Evolutionary conservation across 108 stramenopile genomes (phyloP).

Genomic region (Discostella pseudostelligera): DNA sequence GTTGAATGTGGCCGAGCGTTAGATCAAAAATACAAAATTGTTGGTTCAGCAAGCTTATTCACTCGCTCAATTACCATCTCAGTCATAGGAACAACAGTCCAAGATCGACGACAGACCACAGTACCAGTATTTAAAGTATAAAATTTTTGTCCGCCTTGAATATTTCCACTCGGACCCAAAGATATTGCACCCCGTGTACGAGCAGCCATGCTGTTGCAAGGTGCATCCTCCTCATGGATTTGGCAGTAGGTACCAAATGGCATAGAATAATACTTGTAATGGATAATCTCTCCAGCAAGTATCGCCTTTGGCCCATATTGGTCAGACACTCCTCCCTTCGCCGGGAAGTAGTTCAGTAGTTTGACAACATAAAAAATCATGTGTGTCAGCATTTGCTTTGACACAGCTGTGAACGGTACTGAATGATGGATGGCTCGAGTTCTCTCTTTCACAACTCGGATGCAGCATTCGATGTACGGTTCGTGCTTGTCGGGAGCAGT

Average conservation of each 20-base stretch:
- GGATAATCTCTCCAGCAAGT: background rate
- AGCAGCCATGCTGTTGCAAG: constrained; percentile 12
- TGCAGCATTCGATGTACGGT: background rate
- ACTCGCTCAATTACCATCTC: background rate
- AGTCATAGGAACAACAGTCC: no score
- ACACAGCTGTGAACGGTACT: constrained; percentile 27
- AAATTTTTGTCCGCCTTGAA: no score
- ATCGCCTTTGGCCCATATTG: constrained; percentile 22
- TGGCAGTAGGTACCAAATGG: constrained; percentile 13
- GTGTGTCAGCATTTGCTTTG: constrained; percentile 18
- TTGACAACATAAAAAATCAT: constrained; percentile 20
- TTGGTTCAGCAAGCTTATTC: no score
- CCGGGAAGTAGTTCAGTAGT: constrained; percentile 39
- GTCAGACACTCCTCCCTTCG: constrained; percentile 37
- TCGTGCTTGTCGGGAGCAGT: background rate
- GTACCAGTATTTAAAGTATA: no score
- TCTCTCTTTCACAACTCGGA: constrained; percentile 47
- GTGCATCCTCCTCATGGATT: constrained; percentile 6
- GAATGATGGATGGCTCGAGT: constrained; percentile 22
- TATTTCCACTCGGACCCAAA: background rate
- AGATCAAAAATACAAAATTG: no score
- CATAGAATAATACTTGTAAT: background rate
- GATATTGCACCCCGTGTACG: background rate
- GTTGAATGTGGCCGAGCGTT: no score
- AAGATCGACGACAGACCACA: no score